Evolutionary conservation across 768 basidiomycete species (phyloP), one percentile per base, ranked within the genome.

Genomic region (Coprinopsis marcescibilis): DNA sequence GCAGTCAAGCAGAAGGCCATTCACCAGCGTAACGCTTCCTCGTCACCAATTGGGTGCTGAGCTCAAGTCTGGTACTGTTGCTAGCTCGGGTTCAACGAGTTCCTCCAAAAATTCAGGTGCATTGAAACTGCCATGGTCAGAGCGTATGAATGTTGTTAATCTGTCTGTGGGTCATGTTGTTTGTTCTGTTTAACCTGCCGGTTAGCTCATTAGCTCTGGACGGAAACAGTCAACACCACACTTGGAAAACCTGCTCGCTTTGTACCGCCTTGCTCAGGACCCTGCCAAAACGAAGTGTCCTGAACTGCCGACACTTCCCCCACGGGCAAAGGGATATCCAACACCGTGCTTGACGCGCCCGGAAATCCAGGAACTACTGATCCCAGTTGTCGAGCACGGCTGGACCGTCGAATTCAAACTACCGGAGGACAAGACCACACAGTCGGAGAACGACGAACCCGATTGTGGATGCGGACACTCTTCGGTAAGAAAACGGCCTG

Each of bases 271-370:
- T 11, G 25, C 42, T 1, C 43, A 35, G 20, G 36, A 49, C 12
- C 21, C 34, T 5, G 44, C 2, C 24, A 11, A 20, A 15, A 3
- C 14, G 15, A 8, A 12, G 27, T 11, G 11, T 5, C 17, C 36
- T 2, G 19, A 24, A 11, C 27, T 49, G 2, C 41, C 48, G 11
- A 23, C 43, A 6, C 35, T 49, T 27, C 48, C 48, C 4, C 34
- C 10, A 7, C 48, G 48, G 13, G 35, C 26, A 6, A 49, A 44
- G 23, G 48, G 48, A 12, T 26, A 49, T 39, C 48, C 48, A 19
- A 49, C 48, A 2, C 24, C 48, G 8, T 44, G 35, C 21, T 43
- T 49, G 8, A 27, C 41, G 4, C 14, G 26, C 12, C 14, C 15
- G 2, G 42, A 49, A 19, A 29, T 49, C 2, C 42, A 37, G 27